A percentile compares a stretch with the other conserved stretches of the same genome.
phyloP scores from a whole-genome alignment of 768 basidiomycete genomes.

The Collybia sordida region DNA sequence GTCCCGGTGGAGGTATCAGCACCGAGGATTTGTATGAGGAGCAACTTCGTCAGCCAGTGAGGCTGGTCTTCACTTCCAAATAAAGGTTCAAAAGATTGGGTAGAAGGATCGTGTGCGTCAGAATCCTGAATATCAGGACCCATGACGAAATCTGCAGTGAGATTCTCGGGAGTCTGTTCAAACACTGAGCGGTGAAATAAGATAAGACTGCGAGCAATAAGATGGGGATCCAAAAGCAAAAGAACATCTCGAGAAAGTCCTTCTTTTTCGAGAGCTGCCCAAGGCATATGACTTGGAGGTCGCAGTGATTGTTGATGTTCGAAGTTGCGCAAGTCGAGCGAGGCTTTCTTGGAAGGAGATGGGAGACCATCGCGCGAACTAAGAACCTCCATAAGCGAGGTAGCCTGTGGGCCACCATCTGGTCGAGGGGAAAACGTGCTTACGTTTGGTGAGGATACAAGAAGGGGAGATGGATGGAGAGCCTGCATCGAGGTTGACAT shows the following conservation, averaged over 20 bases:
- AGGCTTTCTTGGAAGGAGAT: conserved; percentile 22
- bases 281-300: conserved; percentile 34
- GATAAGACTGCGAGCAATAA: conserved; percentile 64
- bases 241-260: conserved; percentile 71
- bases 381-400: conserved; percentile 48
- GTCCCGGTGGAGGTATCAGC: conserved; percentile 46
- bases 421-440: conserved; percentile 57
- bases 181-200: conserved; percentile 57
- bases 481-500: conserved; percentile 53
- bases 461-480: conserved; percentile 49
- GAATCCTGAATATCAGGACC: conserved; percentile 22
- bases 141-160: conserved; percentile 47
- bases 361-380: conserved; percentile 13
- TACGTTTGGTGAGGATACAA: conserved; percentile 44
- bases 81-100: conserved; percentile 33
- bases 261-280: conserved; percentile 56
- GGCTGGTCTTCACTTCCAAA: conserved; percentile 71
- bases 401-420: conserved; percentile 33
- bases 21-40: conserved; percentile 70
- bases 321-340: conserved; percentile 20
- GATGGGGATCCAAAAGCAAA: conserved; percentile 56
- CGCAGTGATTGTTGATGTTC: conserved; percentile 26
- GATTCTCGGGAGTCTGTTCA: conserved; percentile 50
- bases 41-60: conserved; percentile 78
- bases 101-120: conserved; percentile 3